Evolutionary conservation across 2,329 filamentous ascomycete genomes (phyloP).

Genomic region (Fusarium sp.): DNA sequence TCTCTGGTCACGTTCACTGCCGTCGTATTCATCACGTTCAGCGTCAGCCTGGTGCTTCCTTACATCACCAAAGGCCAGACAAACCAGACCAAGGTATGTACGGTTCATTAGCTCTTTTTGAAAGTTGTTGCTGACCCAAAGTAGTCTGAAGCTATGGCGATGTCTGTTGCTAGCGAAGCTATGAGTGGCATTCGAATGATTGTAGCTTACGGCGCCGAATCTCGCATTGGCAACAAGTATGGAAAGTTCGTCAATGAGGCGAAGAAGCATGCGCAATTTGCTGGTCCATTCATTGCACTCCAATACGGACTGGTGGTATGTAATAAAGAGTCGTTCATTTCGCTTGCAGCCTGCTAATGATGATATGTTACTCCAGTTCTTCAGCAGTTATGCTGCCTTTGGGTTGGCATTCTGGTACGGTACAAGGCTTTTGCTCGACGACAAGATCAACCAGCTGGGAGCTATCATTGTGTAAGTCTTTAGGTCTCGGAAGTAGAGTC

Average conservation of each 20-base stretch:
- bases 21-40: constrained; percentile 56
- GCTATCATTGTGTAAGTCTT: background rate
- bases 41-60: constrained; percentile 50
- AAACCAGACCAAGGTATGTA: constrained; percentile 50
- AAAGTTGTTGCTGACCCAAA: background rate
- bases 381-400: constrained; percentile 8
- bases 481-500: background rate
- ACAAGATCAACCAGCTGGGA: constrained; percentile 10
- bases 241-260: constrained; percentile 53
- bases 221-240: constrained; percentile 53
- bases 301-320: constrained; percentile 42
- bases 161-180: constrained; percentile 56
- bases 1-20: constrained; percentile 62
- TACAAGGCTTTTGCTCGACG: background rate
- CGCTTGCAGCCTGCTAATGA: background rate
- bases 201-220: constrained; percentile 57
- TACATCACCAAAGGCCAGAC: constrained; percentile 49
- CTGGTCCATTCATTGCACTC: constrained; percentile 40
- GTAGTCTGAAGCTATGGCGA: constrained; percentile 45
- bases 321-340: background rate
- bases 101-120: rapidly evolving
- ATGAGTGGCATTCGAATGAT: constrained; percentile 59
- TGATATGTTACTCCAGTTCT: background rate
- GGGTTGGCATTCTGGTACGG: constrained; percentile 31
- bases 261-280: constrained; percentile 46